These are phyloP conservation scores for Achlya hypogyna DNA, from an alignment of 352 stramenopile species.

Conservation along the genomic window DNA sequence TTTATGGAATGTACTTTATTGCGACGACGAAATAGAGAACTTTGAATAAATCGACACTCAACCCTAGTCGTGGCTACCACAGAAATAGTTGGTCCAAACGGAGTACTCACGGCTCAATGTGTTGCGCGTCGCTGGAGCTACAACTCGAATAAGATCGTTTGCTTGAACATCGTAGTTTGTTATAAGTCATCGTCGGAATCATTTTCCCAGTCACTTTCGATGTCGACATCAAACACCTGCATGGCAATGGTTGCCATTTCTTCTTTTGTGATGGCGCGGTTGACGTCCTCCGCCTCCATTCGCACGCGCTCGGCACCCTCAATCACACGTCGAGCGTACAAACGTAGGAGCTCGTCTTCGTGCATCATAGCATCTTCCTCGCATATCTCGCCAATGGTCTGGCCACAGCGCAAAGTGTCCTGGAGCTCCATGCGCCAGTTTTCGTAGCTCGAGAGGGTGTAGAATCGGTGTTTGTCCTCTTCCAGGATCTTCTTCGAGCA, in stretches of 20 bases:
- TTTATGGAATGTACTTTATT: too few species aligned
- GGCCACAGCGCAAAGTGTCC: not conserved
- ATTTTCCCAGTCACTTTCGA: slow-evolving; percentile 10
- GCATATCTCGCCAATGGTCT: slow-evolving; percentile 16
- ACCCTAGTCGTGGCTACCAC: too few species aligned
- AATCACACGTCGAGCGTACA: not conserved
- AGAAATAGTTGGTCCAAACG: too few species aligned
- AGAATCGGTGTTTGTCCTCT: slow-evolving; percentile 15
- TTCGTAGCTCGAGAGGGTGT: slow-evolving; percentile 12
- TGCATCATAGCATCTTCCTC: slow-evolving; percentile 10
- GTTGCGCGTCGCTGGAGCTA: too few species aligned
- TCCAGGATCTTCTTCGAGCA: slow-evolving; percentile 5
- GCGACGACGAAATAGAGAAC: too few species aligned
- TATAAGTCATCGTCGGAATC: not conserved
- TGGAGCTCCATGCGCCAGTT: slow-evolving; percentile 14
- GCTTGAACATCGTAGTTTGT: not conserved
- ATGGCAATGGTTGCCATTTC: not conserved
- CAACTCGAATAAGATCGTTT: not conserved
- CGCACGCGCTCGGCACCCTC: slow-evolving; percentile 1
- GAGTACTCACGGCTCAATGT: too few species aligned
- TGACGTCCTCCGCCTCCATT: slow-evolving; percentile 16
- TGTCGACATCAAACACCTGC: not conserved
- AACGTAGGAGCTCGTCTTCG: slow-evolving; percentile 5
- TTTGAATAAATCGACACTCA: too few species aligned
- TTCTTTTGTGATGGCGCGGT: not conserved